A percentile compares a stretch with the other conserved stretches of the same genome.
Evolutionary conservation across 2,329 filamentous ascomycete species (phyloP).

Genomic region (Fusarium sp.): DNA sequence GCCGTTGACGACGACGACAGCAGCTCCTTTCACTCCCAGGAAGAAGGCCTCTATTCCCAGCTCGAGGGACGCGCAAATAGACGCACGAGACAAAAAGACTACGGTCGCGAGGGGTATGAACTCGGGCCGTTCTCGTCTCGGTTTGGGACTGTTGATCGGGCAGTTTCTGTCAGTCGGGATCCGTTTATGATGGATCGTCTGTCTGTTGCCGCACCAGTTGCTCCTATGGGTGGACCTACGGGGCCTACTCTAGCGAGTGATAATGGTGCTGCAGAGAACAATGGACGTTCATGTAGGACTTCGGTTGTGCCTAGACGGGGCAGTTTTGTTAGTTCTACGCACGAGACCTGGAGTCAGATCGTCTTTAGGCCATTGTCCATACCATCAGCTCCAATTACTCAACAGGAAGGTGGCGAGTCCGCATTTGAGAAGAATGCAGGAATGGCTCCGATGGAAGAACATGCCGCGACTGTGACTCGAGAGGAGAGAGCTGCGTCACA

Average conservation of each 20-base stretch:
- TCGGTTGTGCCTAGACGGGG: background rate
- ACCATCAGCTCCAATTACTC: background rate
- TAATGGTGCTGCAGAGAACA: background rate
- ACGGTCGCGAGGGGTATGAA: background rate
- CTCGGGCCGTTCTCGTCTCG: background rate
- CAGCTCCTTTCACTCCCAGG: background rate
- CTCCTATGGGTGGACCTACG: background rate
- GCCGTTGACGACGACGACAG: background rate
- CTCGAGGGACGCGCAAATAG: background rate
- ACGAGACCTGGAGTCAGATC: background rate
- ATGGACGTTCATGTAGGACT: too few species aligned
- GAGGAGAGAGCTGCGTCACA: background rate
- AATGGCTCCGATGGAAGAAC: background rate
- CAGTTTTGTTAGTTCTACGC: background rate
- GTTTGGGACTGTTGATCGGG: background rate
- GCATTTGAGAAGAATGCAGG: background rate
- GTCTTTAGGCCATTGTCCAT: background rate
- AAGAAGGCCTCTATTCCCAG: background rate
- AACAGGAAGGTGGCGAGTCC: background rate
- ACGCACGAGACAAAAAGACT: constrained; percentile 1
- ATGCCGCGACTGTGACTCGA: background rate
- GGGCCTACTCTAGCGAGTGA: background rate
- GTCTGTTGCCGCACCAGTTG: constrained; percentile 6
- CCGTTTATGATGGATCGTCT: background rate
- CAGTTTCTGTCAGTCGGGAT: background rate